Conservation (phyloP, 1,284 basidiomycete species). For the Rhodotorula sp. region DNA sequence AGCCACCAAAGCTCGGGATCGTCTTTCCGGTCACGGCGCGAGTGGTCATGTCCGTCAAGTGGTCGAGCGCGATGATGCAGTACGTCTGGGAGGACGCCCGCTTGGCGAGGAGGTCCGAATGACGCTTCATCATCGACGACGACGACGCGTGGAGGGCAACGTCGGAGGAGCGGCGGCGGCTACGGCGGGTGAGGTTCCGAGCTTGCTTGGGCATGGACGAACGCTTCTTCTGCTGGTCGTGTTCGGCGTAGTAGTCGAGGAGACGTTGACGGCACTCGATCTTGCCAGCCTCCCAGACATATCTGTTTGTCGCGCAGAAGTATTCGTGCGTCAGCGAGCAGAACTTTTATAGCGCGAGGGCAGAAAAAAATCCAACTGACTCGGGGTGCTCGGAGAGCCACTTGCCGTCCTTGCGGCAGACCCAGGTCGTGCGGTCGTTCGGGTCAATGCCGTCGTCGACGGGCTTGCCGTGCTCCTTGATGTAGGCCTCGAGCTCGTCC, state of each 20-base stretch:
- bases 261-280: constrained; percentile 4
- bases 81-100: constrained; percentile 8
- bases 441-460: not conserved
- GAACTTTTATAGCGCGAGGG: too few relatives aligned
- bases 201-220: not conserved
- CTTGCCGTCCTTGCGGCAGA: constrained; percentile 8
- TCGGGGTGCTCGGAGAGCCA: constrained; percentile 2
- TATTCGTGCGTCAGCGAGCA: not conserved
- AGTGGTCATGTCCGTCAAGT: constrained; percentile 31
- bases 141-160: too few relatives aligned
- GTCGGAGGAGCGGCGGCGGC: not conserved
- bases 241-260: not conserved
- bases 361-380: not conserved
- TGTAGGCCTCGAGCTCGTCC: constrained; percentile 20
- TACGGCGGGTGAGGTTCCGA: not conserved
- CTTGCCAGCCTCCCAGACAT: constrained; percentile 19
- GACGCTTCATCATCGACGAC: too few relatives aligned
- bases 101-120: constrained; percentile 9
- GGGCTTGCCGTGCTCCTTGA: constrained; percentile 4
- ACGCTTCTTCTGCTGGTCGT: not conserved
- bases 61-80: constrained; percentile 36
- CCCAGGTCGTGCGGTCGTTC: constrained; percentile 18
- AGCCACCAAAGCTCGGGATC: constrained; percentile 24
- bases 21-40: constrained; percentile 8
- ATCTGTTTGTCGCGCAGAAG: not conserved